Evolutionary conservation across 73 alveolate genomes (phyloP).

Genomic region (Symbiodinium pilosum): DNA sequence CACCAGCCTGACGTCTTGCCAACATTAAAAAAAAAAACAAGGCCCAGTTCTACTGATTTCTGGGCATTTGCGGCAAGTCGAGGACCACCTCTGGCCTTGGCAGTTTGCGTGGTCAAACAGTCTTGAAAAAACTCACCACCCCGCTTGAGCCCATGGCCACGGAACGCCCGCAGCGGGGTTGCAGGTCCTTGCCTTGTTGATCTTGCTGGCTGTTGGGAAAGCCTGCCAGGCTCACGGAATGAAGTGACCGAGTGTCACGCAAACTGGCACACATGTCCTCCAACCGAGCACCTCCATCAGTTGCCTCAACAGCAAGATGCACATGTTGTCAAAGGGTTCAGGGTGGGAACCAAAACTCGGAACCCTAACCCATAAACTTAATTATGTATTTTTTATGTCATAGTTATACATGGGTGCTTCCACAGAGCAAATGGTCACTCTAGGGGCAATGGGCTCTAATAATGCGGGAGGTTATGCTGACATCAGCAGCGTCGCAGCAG

Average conservation of each 20-base stretch:
- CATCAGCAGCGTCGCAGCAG: too few species aligned
- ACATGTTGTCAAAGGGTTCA: too few species aligned
- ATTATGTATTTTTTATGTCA: too few species aligned
- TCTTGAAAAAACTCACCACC: too few species aligned
- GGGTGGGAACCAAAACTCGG: too few species aligned
- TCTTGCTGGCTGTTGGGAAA: neutral
- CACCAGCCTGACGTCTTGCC: too few species aligned
- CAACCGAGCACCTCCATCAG: neutral
- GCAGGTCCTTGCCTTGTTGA: neutral
- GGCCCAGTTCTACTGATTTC: neutral
- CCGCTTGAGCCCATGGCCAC: neutral
- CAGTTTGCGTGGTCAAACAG: too few species aligned
- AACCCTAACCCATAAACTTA: neutral
- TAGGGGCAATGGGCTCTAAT: too few species aligned
- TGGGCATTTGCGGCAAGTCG: conserved; percentile 39
- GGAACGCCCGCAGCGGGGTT: neutral
- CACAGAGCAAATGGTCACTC: too few species aligned
- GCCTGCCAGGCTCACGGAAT: neutral
- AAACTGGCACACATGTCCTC: neutral
- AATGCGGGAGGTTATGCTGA: too few species aligned
- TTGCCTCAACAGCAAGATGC: too few species aligned
- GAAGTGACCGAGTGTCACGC: neutral
- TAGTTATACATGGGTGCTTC: too few species aligned
- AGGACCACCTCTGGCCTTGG: conserved; percentile 53
- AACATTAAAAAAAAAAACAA: neutral